A percentile compares a stretch with the other conserved stretches of the same genome.
phyloP scores from a whole-genome alignment of 1,284 basidiomycete species.

The Rhodotorula sp. region DNA sequence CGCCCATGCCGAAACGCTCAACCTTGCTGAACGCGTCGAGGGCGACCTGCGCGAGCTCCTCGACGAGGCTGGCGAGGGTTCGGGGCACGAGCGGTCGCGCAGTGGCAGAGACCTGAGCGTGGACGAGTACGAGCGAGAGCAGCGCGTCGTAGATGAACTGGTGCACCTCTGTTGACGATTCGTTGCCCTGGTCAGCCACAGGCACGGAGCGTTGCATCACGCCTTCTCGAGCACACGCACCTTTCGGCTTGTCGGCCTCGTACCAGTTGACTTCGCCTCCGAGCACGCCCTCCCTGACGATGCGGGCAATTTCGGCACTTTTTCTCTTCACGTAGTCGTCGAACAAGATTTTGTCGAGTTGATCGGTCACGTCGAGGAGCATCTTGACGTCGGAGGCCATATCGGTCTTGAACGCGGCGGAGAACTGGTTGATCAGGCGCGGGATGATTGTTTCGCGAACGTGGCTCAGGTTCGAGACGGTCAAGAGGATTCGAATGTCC shows the following conservation, averaged over 20 bases:
- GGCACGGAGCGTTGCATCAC: background rate
- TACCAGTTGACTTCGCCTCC: conserved; percentile 84
- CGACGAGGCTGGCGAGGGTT: conserved; percentile 75
- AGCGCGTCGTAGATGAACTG: conserved; percentile 89
- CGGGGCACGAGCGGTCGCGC: conserved; percentile 77
- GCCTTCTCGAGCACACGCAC: conserved; percentile 18
- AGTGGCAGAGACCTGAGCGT: conserved; percentile 80
- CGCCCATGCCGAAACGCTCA: conserved; percentile 90
- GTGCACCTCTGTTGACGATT: conserved; percentile 68
- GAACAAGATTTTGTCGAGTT: conserved; percentile 83
- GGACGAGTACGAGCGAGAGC: conserved; percentile 83
- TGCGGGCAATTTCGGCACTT: conserved; percentile 62
- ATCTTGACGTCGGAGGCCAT: conserved; percentile 76
- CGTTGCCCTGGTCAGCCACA: background rate
- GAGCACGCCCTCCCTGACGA: conserved; percentile 76
- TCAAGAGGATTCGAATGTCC: conserved; percentile 83
- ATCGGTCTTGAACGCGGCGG: conserved; percentile 69
- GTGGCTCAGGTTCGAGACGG: conserved; percentile 83
- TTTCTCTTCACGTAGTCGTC: conserved; percentile 81
- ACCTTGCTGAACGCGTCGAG: conserved; percentile 81
- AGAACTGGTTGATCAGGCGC: conserved; percentile 74
- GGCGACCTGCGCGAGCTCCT: conserved; percentile 76
- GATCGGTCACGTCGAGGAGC: conserved; percentile 70
- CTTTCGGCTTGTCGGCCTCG: conserved; percentile 51
- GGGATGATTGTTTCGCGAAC: conserved; percentile 71